These are phyloP conservation scores for Pichia sp. DNA, from an alignment of 1,139 yeast species.

Conservation along the genomic window DNA sequence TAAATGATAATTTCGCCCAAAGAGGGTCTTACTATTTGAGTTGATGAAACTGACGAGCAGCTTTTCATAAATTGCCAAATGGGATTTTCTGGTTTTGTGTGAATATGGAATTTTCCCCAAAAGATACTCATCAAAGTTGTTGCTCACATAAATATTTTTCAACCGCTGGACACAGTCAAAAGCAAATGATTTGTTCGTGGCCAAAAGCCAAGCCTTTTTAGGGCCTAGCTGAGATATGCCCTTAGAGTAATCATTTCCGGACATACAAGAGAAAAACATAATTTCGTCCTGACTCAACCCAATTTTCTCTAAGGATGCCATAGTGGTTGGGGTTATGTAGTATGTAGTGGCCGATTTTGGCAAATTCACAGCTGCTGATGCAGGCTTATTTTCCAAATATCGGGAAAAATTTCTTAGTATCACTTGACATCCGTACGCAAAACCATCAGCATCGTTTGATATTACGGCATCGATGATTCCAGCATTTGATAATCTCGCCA, in stretches of 20 bases:
- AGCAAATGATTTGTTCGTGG: conserved; percentile 9
- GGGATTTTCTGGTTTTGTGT: conserved; percentile 7
- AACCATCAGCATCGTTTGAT: conserved; percentile 65
- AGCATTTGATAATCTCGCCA: conserved; percentile 51
- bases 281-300: conserved; percentile 36
- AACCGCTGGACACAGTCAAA: conserved; percentile 15
- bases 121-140: conserved; percentile 3
- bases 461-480: conserved; percentile 66
- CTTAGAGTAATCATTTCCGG: conserved; percentile 56
- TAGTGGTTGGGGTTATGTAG: conserved; percentile 38
- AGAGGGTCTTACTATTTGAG: conserved; percentile 22
- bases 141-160: conserved; percentile 14
- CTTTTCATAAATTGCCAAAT: conserved; percentile 24
- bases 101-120: conserved; percentile 11
- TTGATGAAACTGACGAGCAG: conserved; percentile 22
- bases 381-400: conserved; percentile 34
- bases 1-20: conserved; percentile 26
- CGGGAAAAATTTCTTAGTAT: conserved; percentile 50
- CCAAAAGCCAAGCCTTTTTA: conserved; percentile 33
- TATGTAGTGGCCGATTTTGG: conserved; percentile 22
- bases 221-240: conserved; percentile 47
- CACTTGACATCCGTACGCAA: conserved; percentile 63
- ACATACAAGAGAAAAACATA: conserved; percentile 41
- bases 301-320: conserved; percentile 25
- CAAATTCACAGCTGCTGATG: conserved; percentile 10